Evolutionary conservation across 352 stramenopile genomes (phyloP), one percentile per base, ranked within the genome.

Genomic region (Pythium sukuiense): DNA sequence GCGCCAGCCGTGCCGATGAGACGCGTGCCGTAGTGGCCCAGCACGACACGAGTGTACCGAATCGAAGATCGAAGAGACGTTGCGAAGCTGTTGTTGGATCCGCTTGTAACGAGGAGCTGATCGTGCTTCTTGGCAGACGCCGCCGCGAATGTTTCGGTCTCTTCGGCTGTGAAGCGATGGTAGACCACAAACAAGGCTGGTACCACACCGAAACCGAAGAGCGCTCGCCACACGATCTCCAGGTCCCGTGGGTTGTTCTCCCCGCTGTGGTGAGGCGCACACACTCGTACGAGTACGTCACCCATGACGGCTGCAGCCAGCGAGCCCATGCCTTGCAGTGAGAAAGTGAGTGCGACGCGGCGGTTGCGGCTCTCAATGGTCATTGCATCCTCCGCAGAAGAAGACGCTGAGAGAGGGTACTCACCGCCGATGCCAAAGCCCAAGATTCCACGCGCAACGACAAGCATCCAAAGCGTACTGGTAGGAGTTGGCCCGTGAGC

Each of bases 1-100:
- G 81, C 82, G 60, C 81, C 84, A 0, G 87, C 85, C 41, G 80
- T 90, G 1, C 85, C 87, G 6, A 94, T 35, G 6, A 96, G 66
- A 13, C 72, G 67, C 18, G 67, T 58, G 16, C 80, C 70, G 63
- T 88, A 88, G 68, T 90, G 60, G 6, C 69, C 69, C 18, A 84
- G 27, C 30, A 90, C 83, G 65, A 88, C 83, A 33, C 27, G 35
- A 9, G 39, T 52, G 55, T 46, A 69, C 53, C n/a, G 45, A 16
- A 49, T 27, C 27, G 43, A 39, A 7, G 57, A 46, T 43, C 18
- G 18, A 29, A 29, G n/a, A 6, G 45, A 52, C 3, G 8, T 6
- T n/a, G 5, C 6, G 3, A 24, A 48, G 20, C 45, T 14, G 6
- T 11, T 4, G 6, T 43, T 12, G 35, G 35, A 43, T 52, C n/a